Evolutionary conservation across 2,329 filamentous ascomycete genomes (phyloP), one percentile per base, ranked within the genome.

Genomic region (Fusarium duplospermum): DNA sequence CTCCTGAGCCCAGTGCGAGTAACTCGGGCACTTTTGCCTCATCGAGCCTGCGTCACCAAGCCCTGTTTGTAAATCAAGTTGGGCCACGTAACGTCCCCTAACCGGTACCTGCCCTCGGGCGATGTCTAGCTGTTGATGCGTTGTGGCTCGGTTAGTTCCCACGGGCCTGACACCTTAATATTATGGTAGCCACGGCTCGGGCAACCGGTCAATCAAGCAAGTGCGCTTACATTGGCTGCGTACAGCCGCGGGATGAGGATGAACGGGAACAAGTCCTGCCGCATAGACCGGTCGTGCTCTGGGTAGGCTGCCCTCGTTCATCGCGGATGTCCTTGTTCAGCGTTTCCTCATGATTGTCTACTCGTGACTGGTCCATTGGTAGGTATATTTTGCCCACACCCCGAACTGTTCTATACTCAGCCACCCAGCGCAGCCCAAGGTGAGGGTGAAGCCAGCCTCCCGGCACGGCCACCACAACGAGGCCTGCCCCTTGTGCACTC

Each of bases 301-400:
- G 6, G 35, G 35, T 36, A 36, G 35, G 35, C 35, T 36, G 7
- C 14, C 35, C 35, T 36, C 35, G 14, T 16, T 36, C 35, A 16
- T 36, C 35, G 35, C 14, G 35, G 35, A 36, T 36, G 35, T 36
- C 35, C 35, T 36, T 16, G 1, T 9, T 36, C 6, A 36, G 6
- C 35, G 18, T 36, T 36, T 36, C 35, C 35, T 18, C 35, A 36
- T 6, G 35, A 36, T 36, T 36, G 1, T 36, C 16, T 36, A 6
- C 35, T 36, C 35, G 35, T 36, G 35, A 2, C 16, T 7, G 6
- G 35, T 36, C 35, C 35, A 71, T 80, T 18, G 38, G 38, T n/a
- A 20, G 38, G 38, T 4, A 2, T 11, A 40, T 40, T 40, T 40
- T 9, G 38, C 38, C n/a, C 38, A 20, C 14, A 18, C 9, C 38